Percentiles rank a stretch among this genome's conserved stretches.
Conservation (phyloP, 2,329 filamentous ascomycete genomes). For the Nigrospora sphaerica region DNA sequence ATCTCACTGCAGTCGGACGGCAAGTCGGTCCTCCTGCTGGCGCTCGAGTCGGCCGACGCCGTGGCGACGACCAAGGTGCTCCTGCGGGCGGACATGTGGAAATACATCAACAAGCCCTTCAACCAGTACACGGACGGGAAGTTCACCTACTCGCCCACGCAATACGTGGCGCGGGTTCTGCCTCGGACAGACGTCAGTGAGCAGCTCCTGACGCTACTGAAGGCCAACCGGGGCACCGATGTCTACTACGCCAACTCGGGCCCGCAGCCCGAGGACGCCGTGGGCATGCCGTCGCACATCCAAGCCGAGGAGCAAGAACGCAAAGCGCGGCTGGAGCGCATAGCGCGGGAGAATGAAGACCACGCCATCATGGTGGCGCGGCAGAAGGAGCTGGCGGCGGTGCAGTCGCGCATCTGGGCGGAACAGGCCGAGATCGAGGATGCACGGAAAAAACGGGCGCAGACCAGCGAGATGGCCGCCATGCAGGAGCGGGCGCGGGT, state of each 20-base stretch:
- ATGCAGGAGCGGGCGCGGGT: conserved; percentile 36
- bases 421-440: conserved; percentile 46
- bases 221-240: conserved; percentile 43
- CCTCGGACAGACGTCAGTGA: conserved; percentile 28
- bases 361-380: conserved; percentile 40
- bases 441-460: conserved; percentile 37
- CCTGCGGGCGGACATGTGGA: conserved; percentile 59
- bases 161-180: conserved; percentile 48
- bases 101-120: conserved; percentile 52
- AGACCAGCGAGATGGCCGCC: conserved; percentile 35
- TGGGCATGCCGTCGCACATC: conserved; percentile 45
- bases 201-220: conserved; percentile 39
- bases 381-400: conserved; percentile 41
- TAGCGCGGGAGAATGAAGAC: conserved; percentile 39
- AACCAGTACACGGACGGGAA: conserved; percentile 46
- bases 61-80: conserved; percentile 49
- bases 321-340: conserved; percentile 35
- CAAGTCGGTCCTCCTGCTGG: conserved; percentile 53
- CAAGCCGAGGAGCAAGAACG: conserved; percentile 42
- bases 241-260: conserved; percentile 47
- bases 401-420: conserved; percentile 43
- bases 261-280: conserved; percentile 44
- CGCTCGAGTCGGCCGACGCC: conserved; percentile 49
- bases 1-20: conserved; percentile 46
- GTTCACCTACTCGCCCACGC: conserved; percentile 57